phyloP scores from a whole-genome alignment of 2,329 filamentous ascomycete species.

The Neoascochyta sp. region DNA sequence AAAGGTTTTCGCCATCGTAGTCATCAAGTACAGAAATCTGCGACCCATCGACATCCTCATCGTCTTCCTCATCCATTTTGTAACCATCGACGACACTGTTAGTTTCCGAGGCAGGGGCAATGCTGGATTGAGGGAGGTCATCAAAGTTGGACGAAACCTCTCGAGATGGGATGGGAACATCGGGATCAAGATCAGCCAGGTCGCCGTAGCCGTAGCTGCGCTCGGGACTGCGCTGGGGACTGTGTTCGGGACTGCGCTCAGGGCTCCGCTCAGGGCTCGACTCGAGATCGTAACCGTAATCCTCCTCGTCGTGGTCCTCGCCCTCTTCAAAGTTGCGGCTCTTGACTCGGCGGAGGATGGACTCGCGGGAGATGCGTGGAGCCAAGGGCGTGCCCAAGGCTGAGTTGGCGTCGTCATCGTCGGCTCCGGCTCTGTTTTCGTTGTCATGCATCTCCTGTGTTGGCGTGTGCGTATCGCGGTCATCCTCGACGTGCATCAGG shows the following conservation, averaged over 20 bases:
- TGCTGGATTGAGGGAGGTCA: conserved; percentile 59
- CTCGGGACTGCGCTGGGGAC: no score
- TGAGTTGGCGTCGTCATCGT: conserved; percentile 26
- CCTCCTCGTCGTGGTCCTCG: conserved; percentile 45
- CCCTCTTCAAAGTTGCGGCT: conserved; percentile 55
- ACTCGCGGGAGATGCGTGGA: conserved; percentile 86
- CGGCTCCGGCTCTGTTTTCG: conserved; percentile 20
- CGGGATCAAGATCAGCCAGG: conserved; percentile 67
- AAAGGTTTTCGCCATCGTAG: conserved; percentile 38
- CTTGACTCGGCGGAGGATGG: conserved; percentile 84
- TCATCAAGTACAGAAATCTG: conserved; percentile 43
- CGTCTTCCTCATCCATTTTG: conserved; percentile 50
- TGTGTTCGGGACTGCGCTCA: no score
- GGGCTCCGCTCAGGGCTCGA: conserved; percentile 57
- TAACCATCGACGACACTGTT: conserved; percentile 56
- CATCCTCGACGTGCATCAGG: conserved; percentile 77
- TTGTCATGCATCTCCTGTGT: conserved; percentile 36
- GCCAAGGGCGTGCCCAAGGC: conserved; percentile 50
- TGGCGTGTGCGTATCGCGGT: conserved; percentile 35
- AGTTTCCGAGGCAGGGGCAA: conserved; percentile 1
- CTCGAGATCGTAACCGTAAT: conserved; percentile 38
- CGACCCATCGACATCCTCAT: conserved; percentile 58
- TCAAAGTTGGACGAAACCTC: conserved; percentile 62
- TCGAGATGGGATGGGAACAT: conserved; percentile 83
- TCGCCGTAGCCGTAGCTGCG: no score